Percentiles rank a stretch among this genome's conserved stretches.
These are phyloP conservation scores for Phytopythium delawarense DNA, from an alignment of 352 stramenopile species.

Conservation along the genomic window DNA sequence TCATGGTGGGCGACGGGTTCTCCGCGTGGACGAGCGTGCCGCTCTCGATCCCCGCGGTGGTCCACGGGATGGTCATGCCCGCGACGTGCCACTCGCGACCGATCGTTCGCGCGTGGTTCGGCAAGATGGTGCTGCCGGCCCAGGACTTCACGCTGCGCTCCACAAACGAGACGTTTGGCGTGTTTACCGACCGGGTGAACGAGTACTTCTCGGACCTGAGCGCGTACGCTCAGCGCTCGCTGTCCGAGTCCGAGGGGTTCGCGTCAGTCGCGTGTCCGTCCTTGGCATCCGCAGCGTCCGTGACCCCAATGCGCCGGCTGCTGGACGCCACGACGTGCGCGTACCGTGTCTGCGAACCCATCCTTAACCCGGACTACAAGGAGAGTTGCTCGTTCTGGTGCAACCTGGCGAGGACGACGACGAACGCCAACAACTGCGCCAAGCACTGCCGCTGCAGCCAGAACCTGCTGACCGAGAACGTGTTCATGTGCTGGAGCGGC, in stretches of 20 bases:
- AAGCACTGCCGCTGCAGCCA: slow-evolving; percentile 28
- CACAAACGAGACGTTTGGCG: slow-evolving; percentile 23
- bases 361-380: slow-evolving; percentile 14
- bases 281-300: neutral
- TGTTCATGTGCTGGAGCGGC: slow-evolving; percentile 33
- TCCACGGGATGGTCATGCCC: slow-evolving; percentile 20
- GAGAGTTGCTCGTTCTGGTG: slow-evolving; percentile 31
- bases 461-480: slow-evolving; percentile 19
- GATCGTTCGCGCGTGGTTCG: slow-evolving; percentile 31
- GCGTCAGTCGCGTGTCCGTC: slow-evolving; percentile 22
- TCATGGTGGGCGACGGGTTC: slow-evolving; percentile 21
- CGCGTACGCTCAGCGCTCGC: slow-evolving; percentile 6
- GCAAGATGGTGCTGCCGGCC: slow-evolving; percentile 35
- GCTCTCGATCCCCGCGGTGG: slow-evolving; percentile 13
- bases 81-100: slow-evolving; percentile 12
- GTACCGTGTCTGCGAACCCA: slow-evolving; percentile 24
- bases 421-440: slow-evolving; percentile 20
- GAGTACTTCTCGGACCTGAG: slow-evolving; percentile 8
- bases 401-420: slow-evolving; percentile 23
- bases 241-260: slow-evolving; percentile 12
- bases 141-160: slow-evolving; percentile 20
- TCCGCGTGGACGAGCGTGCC: slow-evolving; percentile 12
- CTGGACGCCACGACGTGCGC: slow-evolving; percentile 18
- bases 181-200: slow-evolving; percentile 10
- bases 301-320: slow-evolving; percentile 12